Percentiles rank a stretch among this genome's conserved stretches.
Evolutionary conservation across 768 basidiomycete species (phyloP).

Genomic region (Exsudoporus frostii): DNA sequence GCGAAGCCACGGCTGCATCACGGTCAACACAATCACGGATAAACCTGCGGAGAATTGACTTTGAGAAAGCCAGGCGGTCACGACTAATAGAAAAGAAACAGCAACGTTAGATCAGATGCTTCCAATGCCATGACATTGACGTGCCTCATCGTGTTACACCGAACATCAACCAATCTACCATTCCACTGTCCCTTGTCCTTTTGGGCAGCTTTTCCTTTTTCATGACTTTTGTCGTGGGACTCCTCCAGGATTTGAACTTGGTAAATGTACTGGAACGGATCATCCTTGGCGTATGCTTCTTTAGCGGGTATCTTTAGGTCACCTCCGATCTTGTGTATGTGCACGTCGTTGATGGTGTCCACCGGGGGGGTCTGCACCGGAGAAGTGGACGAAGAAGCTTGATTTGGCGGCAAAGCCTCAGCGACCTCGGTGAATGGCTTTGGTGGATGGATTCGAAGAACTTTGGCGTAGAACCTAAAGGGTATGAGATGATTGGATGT

Average conservation of each 20-base stretch:
- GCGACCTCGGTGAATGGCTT: slow-evolving; percentile 43
- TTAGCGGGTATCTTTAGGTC: slow-evolving; percentile 75
- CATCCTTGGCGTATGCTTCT: slow-evolving; percentile 68
- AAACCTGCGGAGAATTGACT: slow-evolving; percentile 94
- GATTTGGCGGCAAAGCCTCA: slow-evolving; percentile 32
- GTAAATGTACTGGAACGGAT: slow-evolving; percentile 82
- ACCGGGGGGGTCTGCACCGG: slow-evolving; percentile 41
- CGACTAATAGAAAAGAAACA: slow-evolving; percentile 50
- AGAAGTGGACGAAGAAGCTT: slow-evolving; percentile 42
- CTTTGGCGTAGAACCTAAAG: slow-evolving; percentile 73
- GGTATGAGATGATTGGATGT: slow-evolving; percentile 14
- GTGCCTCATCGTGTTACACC: slow-evolving; percentile 76
- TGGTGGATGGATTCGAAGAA: slow-evolving; percentile 76
- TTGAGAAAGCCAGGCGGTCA: slow-evolving; percentile 93
- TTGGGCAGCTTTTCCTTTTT: slow-evolving; percentile 51
- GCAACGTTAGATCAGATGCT: background rate
- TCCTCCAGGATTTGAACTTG: slow-evolving; percentile 83
- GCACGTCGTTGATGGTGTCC: slow-evolving; percentile 48
- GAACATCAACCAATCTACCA: slow-evolving; percentile 81
- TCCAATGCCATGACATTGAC: slow-evolving; percentile 20
- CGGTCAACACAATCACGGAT: slow-evolving; percentile 94
- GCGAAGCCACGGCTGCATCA: slow-evolving; percentile 87
- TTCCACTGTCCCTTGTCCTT: slow-evolving; percentile 65
- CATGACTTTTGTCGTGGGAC: slow-evolving; percentile 64
- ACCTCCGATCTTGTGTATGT: slow-evolving; percentile 67